Evolutionary conservation across 768 basidiomycete genomes (phyloP).

Genomic region (Agrocybe praecox): DNA sequence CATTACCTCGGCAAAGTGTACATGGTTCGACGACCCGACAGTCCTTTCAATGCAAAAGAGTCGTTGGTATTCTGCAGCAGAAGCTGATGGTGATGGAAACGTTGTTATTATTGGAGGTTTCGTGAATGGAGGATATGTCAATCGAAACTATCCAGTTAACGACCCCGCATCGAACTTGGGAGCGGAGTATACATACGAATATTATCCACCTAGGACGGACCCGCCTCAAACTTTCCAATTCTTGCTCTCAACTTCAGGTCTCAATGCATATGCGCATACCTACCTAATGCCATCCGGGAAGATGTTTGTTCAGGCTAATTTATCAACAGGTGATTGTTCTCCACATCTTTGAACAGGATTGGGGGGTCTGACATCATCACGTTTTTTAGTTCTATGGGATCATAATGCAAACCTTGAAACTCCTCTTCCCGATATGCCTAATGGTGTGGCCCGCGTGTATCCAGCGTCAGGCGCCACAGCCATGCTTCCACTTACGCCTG

Average conservation of each 20-base stretch:
- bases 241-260: conserved; percentile 70
- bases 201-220: conserved; percentile 65
- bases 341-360: background rate
- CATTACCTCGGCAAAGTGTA: conserved; percentile 52
- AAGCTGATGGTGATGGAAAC: conserved; percentile 73
- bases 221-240: conserved; percentile 59
- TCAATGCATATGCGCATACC: conserved; percentile 75
- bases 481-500: conserved; percentile 89
- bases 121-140: conserved; percentile 75
- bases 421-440: conserved; percentile 70
- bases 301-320: conserved; percentile 81
- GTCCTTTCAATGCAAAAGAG: conserved; percentile 63
- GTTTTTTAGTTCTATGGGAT: conserved; percentile 23
- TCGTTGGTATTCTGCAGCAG: conserved; percentile 80
- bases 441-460: conserved; percentile 75
- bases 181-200: conserved; percentile 82
- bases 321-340: conserved; percentile 63
- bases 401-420: conserved; percentile 56
- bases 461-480: conserved; percentile 86
- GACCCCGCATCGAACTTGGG: conserved; percentile 67
- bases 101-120: conserved; percentile 82
- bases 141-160: conserved; percentile 69
- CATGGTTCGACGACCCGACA: conserved; percentile 70
- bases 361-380: background rate
- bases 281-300: conserved; percentile 76